Evolutionary conservation across 2,329 filamentous ascomycete species (phyloP).

Genomic region (Lanzia echinophila): DNA sequence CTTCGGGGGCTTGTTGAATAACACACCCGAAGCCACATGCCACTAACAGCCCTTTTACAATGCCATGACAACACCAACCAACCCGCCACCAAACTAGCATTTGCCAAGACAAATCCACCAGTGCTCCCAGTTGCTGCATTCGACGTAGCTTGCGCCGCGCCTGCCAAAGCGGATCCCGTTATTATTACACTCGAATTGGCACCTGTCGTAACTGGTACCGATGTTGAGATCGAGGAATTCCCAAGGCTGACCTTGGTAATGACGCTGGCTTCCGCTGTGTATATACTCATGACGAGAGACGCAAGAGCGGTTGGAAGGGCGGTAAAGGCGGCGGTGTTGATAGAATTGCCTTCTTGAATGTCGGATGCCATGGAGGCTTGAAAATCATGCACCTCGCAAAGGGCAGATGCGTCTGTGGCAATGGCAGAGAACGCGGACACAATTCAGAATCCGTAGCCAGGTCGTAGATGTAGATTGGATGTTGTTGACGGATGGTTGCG

Average conservation of each 20-base stretch:
- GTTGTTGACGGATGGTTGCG: constrained; percentile 2
- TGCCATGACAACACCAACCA: constrained; percentile 7
- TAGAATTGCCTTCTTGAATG: not conserved
- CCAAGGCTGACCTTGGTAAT: constrained; percentile 7
- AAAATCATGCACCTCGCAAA: constrained; percentile 2
- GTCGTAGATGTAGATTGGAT: constrained; percentile 3
- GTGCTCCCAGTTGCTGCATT: not conserved
- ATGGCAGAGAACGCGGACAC: constrained; percentile 7
- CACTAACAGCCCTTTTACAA: constrained; percentile 7
- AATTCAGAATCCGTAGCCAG: constrained; percentile 10
- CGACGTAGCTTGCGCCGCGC: not conserved
- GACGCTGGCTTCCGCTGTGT: constrained; percentile 9
- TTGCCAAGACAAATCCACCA: not conserved
- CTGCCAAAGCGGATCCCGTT: not conserved
- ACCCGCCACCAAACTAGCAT: constrained; percentile 5
- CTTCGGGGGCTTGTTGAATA: too few relatives aligned
- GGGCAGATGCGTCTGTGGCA: constrained; percentile 7
- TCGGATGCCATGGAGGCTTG: not conserved
- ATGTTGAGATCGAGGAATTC: too few relatives aligned
- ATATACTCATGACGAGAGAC: constrained; percentile 8
- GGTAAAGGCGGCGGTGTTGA: constrained; percentile 1
- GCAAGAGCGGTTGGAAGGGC: constrained; percentile 8
- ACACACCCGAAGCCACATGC: too few relatives aligned
- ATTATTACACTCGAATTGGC: too few relatives aligned
- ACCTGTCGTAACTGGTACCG: not conserved